These are phyloP conservation scores for Mycena capillaripes DNA, from an alignment of 768 basidiomycete genomes.

Conservation along the genomic window DNA sequence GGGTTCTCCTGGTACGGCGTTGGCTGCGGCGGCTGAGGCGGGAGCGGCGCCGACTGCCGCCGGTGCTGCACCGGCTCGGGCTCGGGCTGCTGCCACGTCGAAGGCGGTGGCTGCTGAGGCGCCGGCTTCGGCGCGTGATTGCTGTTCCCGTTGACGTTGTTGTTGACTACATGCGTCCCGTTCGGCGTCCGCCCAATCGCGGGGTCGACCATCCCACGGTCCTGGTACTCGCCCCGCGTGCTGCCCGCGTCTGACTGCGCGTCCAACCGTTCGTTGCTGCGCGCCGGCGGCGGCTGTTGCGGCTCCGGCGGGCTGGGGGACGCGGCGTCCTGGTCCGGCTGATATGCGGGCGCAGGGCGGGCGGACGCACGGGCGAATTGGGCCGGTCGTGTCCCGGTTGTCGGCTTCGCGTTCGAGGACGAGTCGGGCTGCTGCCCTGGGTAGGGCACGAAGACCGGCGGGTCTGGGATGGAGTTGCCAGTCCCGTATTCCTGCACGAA, in stretches of 20 bases:
- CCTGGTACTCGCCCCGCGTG: constrained; percentile 28
- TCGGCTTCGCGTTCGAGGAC: constrained; percentile 19
- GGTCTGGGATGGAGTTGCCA: constrained; percentile 89
- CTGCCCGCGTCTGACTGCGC: constrained; percentile 26
- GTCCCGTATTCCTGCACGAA: constrained; percentile 94
- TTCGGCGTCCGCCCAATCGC: constrained; percentile 17
- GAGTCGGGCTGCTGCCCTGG: constrained; percentile 32
- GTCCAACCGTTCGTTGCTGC: constrained; percentile 5
- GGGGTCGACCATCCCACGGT: constrained; percentile 29
- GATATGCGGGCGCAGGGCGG: constrained; percentile 30
- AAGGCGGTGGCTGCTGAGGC: constrained; percentile 39
- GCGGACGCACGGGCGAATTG: constrained; percentile 54
- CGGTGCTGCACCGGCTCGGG: constrained; percentile 6
- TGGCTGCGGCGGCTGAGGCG: constrained; percentile 26
- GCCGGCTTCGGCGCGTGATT: constrained; percentile 45
- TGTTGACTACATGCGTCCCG: constrained; percentile 35
- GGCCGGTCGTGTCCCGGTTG: constrained; percentile 61
- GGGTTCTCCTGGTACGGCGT: constrained; percentile 32
- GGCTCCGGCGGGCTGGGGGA: neutral
- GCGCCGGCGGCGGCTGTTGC: constrained; percentile 6
- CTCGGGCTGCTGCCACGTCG: constrained; percentile 33
- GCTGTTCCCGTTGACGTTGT: constrained; percentile 33
- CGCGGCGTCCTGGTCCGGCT: constrained; percentile 6
- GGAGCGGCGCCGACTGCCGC: constrained; percentile 32
- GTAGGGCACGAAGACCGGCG: constrained; percentile 80